These are phyloP conservation scores for Penicillium rolfsii DNA, from an alignment of 2,329 filamentous ascomycete genomes.

Conservation along the genomic window DNA sequence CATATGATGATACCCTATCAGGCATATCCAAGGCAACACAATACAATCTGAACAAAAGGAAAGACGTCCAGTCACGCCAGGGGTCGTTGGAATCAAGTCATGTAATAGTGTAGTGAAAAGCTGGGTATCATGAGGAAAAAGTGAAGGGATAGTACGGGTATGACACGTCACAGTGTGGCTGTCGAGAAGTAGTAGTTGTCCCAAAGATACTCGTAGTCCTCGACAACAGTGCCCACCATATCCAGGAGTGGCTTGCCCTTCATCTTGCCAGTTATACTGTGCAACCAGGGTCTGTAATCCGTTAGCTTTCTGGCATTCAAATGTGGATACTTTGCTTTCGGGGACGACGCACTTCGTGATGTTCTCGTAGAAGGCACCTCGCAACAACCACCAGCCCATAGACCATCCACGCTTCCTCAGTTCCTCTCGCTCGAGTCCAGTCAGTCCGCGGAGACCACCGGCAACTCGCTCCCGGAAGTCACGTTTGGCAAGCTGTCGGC, in stretches of 20 bases:
- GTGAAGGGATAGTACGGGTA: slow-evolving; percentile 16
- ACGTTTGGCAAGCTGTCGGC: slow-evolving; percentile 77
- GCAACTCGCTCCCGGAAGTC: slow-evolving; percentile 66
- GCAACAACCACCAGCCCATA: slow-evolving; percentile 94
- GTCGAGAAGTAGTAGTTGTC: slow-evolving; percentile 93
- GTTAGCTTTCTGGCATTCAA: slow-evolving; percentile 30
- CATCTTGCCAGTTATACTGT: slow-evolving; percentile 71
- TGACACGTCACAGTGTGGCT: slow-evolving; percentile 51
- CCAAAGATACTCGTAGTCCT: slow-evolving; percentile 98
- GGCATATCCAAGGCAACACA: slow-evolving; percentile 8
- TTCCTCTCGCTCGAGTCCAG: slow-evolving; percentile 86
- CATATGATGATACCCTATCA: slow-evolving; percentile 33
- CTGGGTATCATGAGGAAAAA: slow-evolving; percentile 27
- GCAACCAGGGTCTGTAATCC: slow-evolving; percentile 59
- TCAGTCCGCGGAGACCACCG: slow-evolving; percentile 74
- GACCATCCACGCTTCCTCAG: slow-evolving; percentile 85
- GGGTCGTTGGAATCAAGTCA: slow-evolving; percentile 11
- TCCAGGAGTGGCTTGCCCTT: slow-evolving; percentile 74
- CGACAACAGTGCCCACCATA: slow-evolving; percentile 80
- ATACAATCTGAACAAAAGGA: slow-evolving; percentile 23
- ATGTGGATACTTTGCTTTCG: background rate
- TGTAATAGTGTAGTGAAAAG: slow-evolving; percentile 15
- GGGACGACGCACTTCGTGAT: slow-evolving; percentile 66
- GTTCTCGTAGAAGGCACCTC: slow-evolving; percentile 95
- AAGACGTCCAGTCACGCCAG: slow-evolving; percentile 12